Evolutionary conservation across 1,284 basidiomycete genomes (phyloP).

Genomic region (Schizophyllum amplum): DNA sequence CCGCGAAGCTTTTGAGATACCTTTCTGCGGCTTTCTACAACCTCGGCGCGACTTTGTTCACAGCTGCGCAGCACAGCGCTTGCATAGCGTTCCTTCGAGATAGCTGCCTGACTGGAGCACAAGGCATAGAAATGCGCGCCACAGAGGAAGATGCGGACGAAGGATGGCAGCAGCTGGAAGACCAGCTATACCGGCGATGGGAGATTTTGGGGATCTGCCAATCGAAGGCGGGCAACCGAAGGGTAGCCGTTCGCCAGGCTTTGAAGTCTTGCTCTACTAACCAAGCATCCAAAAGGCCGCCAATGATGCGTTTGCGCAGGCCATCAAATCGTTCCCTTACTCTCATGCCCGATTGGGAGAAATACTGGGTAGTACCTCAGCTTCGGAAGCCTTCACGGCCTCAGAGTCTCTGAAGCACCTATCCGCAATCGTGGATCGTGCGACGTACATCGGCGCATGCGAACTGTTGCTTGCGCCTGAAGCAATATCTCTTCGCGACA

Average conservation of each 20-base stretch:
- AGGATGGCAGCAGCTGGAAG: constrained; percentile 50
- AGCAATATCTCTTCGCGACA: constrained; percentile 35
- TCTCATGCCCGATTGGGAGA: constrained; percentile 26
- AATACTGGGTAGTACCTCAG: constrained; percentile 20
- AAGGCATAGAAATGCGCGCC: constrained; percentile 31
- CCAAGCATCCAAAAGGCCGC: constrained; percentile 37
- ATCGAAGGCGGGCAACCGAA: constrained; percentile 63
- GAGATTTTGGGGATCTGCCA: constrained; percentile 75
- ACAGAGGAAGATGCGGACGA: constrained; percentile 31
- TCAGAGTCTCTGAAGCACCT: constrained; percentile 43
- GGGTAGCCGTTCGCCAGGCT: constrained; percentile 29
- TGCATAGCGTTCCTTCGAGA: constrained; percentile 59
- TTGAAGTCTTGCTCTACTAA: not conserved
- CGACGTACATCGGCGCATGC: constrained; percentile 56
- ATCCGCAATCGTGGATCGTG: constrained; percentile 48
- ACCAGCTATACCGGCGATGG: constrained; percentile 61
- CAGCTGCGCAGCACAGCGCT: constrained; percentile 46
- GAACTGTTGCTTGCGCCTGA: constrained; percentile 48
- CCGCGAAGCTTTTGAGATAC: constrained; percentile 53
- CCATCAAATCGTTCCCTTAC: constrained; percentile 49
- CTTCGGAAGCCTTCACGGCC: constrained; percentile 27
- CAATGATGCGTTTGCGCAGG: constrained; percentile 46
- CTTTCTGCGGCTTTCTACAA: constrained; percentile 63
- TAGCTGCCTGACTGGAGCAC: constrained; percentile 45
- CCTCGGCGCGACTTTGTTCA: constrained; percentile 55